Conservation (phyloP, 2,329 filamentous ascomycete species). For the Fusarium sp. region DNA sequence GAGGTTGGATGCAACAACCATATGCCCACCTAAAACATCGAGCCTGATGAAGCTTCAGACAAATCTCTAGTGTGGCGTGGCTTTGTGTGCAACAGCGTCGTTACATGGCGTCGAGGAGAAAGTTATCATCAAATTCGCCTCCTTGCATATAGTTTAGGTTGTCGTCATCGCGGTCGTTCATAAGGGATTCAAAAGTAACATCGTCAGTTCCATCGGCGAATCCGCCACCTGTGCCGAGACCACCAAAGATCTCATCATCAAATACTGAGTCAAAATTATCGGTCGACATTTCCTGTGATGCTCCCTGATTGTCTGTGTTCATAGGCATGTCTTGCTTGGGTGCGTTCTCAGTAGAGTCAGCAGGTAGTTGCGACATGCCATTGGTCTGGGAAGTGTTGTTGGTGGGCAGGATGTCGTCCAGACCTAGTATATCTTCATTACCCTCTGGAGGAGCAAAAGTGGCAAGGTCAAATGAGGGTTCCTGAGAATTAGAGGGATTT, state of each 20-base stretch:
- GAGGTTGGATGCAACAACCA: neutral
- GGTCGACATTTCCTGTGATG: slow-evolving; percentile 36
- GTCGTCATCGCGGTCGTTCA: slow-evolving; percentile 54
- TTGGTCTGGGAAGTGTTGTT: slow-evolving; percentile 36
- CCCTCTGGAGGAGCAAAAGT: slow-evolving; percentile 56
- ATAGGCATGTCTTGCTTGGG: slow-evolving; percentile 24
- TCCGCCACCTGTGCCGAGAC: slow-evolving; percentile 55
- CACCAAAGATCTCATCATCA: slow-evolving; percentile 58
- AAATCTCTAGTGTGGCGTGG: neutral
- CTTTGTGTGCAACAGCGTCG: neutral
- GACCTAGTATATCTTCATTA: slow-evolving; percentile 47
- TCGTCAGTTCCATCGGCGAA: slow-evolving; percentile 51
- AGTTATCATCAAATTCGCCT: slow-evolving; percentile 60
- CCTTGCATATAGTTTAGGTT: slow-evolving; percentile 57
- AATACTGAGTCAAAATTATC: slow-evolving; percentile 50
- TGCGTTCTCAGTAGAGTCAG: slow-evolving; percentile 21
- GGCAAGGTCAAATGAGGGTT: slow-evolving; percentile 60
- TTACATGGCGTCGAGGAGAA: slow-evolving; percentile 55
- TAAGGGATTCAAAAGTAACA: slow-evolving; percentile 65
- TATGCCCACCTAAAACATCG: neutral
- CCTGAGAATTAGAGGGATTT: slow-evolving; percentile 45
- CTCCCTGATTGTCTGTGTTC: slow-evolving; percentile 14
- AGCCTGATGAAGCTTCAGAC: neutral
- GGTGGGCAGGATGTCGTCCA: slow-evolving; percentile 50
- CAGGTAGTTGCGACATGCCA: slow-evolving; percentile 9